A percentile compares a stretch with the other conserved stretches of the same genome.
These are phyloP conservation scores for Trypanosoma platydactyli DNA, from an alignment of 208 protist genomes.

Conservation along the genomic window DNA sequence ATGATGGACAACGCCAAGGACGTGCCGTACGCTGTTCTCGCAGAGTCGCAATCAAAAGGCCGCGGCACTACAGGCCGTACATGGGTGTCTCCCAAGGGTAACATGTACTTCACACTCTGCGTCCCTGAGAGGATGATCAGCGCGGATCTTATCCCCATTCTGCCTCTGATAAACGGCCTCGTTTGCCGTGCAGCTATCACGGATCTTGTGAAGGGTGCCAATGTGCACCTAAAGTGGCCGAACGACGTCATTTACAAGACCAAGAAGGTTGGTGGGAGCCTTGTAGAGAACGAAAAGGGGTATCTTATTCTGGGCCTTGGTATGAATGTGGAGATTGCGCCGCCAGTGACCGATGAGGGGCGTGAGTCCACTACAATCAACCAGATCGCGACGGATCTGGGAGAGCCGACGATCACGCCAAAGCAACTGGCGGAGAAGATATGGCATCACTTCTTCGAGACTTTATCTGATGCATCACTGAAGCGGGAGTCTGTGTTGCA, in stretches of 20 bases:
- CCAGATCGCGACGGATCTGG: conserved; percentile 18
- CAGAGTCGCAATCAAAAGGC: conserved; percentile 45
- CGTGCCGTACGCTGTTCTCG: conserved; percentile 50
- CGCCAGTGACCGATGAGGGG: conserved; percentile 49
- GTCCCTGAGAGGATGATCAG: conserved; percentile 30
- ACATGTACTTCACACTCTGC: conserved; percentile 76
- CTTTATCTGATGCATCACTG: conserved; percentile 20
- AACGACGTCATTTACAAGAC: conserved; percentile 68
- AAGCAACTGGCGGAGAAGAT: conserved; percentile 40
- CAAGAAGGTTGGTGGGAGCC: conserved; percentile 66
- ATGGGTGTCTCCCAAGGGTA: conserved; percentile 72
- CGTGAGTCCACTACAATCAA: conserved; percentile 41
- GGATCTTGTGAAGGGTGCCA: conserved; percentile 30
- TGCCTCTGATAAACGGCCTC: conserved; percentile 61
- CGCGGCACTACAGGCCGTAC: conserved; percentile 55
- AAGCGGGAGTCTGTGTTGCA: conserved; percentile 34
- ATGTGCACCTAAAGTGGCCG: conserved; percentile 69
- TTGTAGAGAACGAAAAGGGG: conserved; percentile 45
- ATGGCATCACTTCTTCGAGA: conserved; percentile 42
- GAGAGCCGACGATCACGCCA: conserved; percentile 16
- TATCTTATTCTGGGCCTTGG: conserved; percentile 68
- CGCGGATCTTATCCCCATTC: conserved; percentile 41
- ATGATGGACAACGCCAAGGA: conserved; percentile 22
- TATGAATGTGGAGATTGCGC: conserved; percentile 55
- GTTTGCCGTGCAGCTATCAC: conserved; percentile 45